Percentiles rank a stretch among this genome's conserved stretches.
phyloP scores from a whole-genome alignment of 495 filamentous ascomycete genomes.

The Barbatosphaeria neglecta region DNA sequence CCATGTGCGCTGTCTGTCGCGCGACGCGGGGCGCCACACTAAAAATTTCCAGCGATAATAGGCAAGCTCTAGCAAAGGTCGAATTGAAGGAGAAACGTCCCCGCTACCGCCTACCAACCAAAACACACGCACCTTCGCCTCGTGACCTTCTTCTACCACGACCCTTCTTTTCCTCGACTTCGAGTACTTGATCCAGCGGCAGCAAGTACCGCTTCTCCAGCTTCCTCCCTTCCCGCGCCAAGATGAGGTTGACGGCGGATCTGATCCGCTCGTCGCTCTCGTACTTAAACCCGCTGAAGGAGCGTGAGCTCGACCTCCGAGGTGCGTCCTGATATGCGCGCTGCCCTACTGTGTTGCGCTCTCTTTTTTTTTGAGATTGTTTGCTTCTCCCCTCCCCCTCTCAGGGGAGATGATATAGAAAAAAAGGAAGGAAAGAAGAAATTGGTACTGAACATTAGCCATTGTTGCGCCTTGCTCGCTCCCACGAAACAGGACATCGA shows the following conservation, averaged over 20 bases:
- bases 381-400: no score
- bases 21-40: not conserved
- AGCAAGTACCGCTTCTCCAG: no score
- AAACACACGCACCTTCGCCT: not conserved
- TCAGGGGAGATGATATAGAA: no score
- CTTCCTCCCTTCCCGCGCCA: no score
- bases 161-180: not conserved
- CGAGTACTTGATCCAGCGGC: not conserved
- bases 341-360: no score
- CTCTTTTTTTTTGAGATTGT: no score
- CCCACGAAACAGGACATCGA: slow-evolving; percentile 68
- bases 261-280: slow-evolving; percentile 83
- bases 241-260: slow-evolving; percentile 90
- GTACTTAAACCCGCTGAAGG: slow-evolving; percentile 94
- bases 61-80: no score
- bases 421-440: slow-evolving; percentile 98
- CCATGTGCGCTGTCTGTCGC: no score
- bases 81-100: not conserved
- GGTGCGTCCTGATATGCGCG: slow-evolving; percentile 79
- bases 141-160: not conserved
- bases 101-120: not conserved
- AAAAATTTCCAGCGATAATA: not conserved
- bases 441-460: slow-evolving; percentile 63
- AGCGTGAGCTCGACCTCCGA: slow-evolving; percentile 98
- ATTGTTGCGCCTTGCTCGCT: slow-evolving; percentile 20